Percentiles rank a stretch among this genome's conserved stretches.
These are phyloP conservation scores for Cytospora piceae DNA, from an alignment of 2,329 filamentous ascomycete genomes.

Conservation along the genomic window DNA sequence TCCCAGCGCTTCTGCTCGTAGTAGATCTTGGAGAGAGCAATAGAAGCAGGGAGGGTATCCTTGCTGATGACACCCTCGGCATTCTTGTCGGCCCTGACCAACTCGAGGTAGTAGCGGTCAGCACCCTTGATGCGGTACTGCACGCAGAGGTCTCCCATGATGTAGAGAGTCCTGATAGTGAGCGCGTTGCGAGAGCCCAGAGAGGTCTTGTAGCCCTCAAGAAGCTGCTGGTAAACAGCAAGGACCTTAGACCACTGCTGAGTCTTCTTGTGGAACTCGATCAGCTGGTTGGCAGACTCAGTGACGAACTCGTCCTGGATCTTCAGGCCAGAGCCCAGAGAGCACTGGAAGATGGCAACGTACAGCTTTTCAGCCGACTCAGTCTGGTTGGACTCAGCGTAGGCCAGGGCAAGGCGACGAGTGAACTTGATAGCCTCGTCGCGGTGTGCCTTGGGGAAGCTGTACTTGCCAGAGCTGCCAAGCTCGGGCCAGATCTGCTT, in stretches of 20 bases:
- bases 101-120: constrained; percentile 35
- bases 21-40: constrained; percentile 48
- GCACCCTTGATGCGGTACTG: constrained; percentile 34
- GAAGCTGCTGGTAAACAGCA: constrained; percentile 32
- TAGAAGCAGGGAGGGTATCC: constrained; percentile 45
- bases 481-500: constrained; percentile 32
- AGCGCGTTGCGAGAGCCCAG: constrained; percentile 31
- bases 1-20: constrained; percentile 49
- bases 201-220: constrained; percentile 31
- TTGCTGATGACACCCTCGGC: constrained; percentile 44
- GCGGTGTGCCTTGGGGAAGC: constrained; percentile 31
- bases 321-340: constrained; percentile 32
- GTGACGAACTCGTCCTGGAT: constrained; percentile 33
- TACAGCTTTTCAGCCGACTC: constrained; percentile 33
- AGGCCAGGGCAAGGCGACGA: constrained; percentile 29
- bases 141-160: constrained; percentile 32
- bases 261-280: constrained; percentile 32
- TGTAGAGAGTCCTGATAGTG: constrained; percentile 31
- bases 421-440: constrained; percentile 29
- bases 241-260: constrained; percentile 33
- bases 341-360: constrained; percentile 32
- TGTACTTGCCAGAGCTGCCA: constrained; percentile 27
- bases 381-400: constrained; percentile 32
- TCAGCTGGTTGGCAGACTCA: constrained; percentile 30
- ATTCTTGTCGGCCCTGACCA: constrained; percentile 33